Percentiles rank a stretch among this genome's conserved stretches.
Evolutionary conservation across 2,329 filamentous ascomycete genomes (phyloP).

Genomic region (Colletotrichum sp.): DNA sequence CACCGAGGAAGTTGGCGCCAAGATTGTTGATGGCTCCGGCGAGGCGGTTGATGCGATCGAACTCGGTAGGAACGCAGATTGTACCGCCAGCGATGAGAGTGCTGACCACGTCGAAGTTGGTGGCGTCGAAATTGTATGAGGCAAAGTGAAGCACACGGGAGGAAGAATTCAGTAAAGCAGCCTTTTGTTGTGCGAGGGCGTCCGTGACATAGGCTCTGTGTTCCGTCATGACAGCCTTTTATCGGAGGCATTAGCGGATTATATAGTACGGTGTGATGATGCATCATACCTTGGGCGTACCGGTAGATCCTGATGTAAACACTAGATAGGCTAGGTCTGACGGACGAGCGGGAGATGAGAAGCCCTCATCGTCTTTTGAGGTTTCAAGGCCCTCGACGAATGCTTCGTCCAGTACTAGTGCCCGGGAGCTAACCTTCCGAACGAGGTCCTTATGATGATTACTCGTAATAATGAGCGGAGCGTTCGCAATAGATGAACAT

Average conservation of each 20-base stretch:
- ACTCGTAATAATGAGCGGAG: not conserved
- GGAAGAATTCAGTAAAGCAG: not conserved
- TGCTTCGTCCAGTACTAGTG: conserved; percentile 4
- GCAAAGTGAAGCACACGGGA: conserved; percentile 61
- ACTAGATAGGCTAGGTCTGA: conserved; percentile 37
- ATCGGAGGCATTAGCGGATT: not conserved
- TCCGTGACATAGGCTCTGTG: conserved; percentile 26
- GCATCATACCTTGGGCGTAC: conserved; percentile 43
- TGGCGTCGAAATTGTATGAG: conserved; percentile 58
- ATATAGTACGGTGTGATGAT: not conserved
- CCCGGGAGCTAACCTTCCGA: not conserved
- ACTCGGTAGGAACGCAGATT: conserved; percentile 60
- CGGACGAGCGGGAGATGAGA: not conserved
- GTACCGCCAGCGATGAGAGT: conserved; percentile 61
- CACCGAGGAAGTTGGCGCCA: conserved; percentile 55
- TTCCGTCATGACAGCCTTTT: conserved; percentile 38
- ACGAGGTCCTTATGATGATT: not conserved
- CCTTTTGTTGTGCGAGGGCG: conserved; percentile 15
- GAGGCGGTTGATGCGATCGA: conserved; percentile 56
- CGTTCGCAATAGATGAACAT: not conserved
- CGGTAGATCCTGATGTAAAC: conserved; percentile 47
- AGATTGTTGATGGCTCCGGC: conserved; percentile 53
- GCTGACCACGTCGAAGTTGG: conserved; percentile 55
- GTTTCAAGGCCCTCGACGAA: conserved; percentile 39
- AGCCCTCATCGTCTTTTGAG: not conserved